Evolutionary conservation across 2,329 filamentous ascomycete species (phyloP).

Genomic region (Ophiostoma piceae): DNA sequence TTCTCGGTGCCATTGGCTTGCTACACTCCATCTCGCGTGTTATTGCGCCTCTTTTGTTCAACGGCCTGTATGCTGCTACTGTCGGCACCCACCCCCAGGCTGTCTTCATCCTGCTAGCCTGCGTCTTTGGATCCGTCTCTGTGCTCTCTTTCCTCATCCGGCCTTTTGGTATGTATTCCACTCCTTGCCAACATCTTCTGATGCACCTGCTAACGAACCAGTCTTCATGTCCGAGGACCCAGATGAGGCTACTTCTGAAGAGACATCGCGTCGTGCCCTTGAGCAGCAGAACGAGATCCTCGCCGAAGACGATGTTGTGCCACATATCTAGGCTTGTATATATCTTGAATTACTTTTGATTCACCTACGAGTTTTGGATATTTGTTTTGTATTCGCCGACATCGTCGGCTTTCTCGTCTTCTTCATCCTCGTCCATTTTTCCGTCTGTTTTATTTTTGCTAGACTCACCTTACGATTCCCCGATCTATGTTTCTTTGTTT

Average conservation of each 20-base stretch:
- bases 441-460: conserved; percentile 5
- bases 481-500: neutral
- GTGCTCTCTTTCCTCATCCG: conserved; percentile 64
- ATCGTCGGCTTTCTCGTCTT: neutral
- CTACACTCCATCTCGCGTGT: conserved; percentile 78
- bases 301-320: conserved; percentile 29
- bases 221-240: conserved; percentile 16
- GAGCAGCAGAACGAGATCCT: conserved; percentile 22
- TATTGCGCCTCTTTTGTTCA: conserved; percentile 75
- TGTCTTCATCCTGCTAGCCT: conserved; percentile 70
- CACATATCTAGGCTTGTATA: conserved; percentile 24
- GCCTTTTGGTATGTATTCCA: conserved; percentile 58
- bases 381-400: neutral
- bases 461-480: conserved; percentile 4
- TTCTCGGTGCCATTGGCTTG: conserved; percentile 83
- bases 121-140: conserved; percentile 62
- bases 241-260: conserved; percentile 15
- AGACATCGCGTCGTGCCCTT: neutral
- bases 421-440: neutral
- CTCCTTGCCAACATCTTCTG: conserved; percentile 27
- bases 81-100: conserved; percentile 73
- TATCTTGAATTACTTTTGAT: neutral
- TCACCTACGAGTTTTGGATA: neutral
- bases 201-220: neutral
- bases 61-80: conserved; percentile 76